These are phyloP conservation scores for Capillidium rhysosporum DNA, from an alignment of 371 early-diverging fungal species.

Conservation along the genomic window DNA sequence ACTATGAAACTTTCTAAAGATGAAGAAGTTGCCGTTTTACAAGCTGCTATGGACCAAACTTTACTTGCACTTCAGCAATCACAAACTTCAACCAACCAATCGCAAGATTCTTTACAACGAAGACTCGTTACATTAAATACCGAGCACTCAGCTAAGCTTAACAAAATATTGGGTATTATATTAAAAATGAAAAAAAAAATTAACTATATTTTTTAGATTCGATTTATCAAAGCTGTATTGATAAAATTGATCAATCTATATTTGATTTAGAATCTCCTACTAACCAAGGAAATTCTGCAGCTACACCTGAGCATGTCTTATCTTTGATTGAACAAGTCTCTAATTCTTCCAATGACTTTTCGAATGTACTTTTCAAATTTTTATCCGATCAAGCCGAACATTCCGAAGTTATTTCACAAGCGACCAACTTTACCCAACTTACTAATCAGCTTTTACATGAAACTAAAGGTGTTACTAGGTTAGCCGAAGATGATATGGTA, in stretches of 20 bases:
- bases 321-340: constrained; percentile 76
- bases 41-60: constrained; percentile 91
- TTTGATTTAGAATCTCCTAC: constrained; percentile 64
- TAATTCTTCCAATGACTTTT: constrained; percentile 58
- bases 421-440: constrained; percentile 62
- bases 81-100: constrained; percentile 27
- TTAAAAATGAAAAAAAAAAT: too few species aligned
- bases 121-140: constrained; percentile 3
- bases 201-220: constrained; percentile 28
- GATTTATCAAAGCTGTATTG: constrained; percentile 66
- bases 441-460: constrained; percentile 65
- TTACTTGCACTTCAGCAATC: constrained; percentile 60
- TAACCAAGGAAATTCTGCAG: constrained; percentile 63
- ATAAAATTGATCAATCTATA: constrained; percentile 68
- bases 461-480: constrained; percentile 73
- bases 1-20: constrained; percentile 28
- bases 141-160: not conserved
- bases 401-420: constrained; percentile 64
- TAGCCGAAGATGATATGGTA: constrained; percentile 41
- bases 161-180: not conserved
- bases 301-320: constrained; percentile 78
- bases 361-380: constrained; percentile 46
- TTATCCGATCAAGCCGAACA: constrained; percentile 50
- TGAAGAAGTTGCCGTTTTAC: constrained; percentile 74
- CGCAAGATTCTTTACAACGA: constrained; percentile 1